A percentile compares a stretch with the other conserved stretches of the same genome.
These are phyloP conservation scores for Heterobasidion occidentale DNA, from an alignment of 1,284 basidiomycete species.

Conservation along the genomic window DNA sequence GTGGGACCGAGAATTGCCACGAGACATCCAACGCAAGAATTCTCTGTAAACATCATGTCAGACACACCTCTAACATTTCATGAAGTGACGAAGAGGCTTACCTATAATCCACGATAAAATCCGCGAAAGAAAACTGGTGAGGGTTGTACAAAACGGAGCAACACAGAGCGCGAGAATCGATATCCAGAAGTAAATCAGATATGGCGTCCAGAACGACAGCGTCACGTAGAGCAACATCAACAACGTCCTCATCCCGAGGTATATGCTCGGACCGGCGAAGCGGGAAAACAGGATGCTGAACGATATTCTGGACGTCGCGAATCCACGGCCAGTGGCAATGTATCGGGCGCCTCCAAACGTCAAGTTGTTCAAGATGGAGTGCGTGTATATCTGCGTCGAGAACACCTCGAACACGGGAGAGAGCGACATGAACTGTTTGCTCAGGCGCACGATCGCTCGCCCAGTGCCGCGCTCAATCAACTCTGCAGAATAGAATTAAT, in stretches of 20 bases:
- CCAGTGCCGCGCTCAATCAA: slow-evolving; percentile 88
- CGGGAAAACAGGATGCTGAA: slow-evolving; percentile 94
- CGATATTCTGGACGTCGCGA: slow-evolving; percentile 88
- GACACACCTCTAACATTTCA: background rate
- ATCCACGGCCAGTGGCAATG: slow-evolving; percentile 98
- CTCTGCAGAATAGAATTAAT: slow-evolving; percentile 42
- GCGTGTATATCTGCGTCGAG: slow-evolving; percentile 93
- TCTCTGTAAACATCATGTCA: slow-evolving; percentile 43
- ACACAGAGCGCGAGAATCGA: slow-evolving; percentile 83
- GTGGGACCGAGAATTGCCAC: slow-evolving; percentile 94
- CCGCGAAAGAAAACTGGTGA: slow-evolving; percentile 91
- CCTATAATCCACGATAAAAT: slow-evolving; percentile 96
- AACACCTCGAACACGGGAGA: slow-evolving; percentile 97
- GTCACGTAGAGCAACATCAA: slow-evolving; percentile 90
- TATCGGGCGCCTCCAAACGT: slow-evolving; percentile 95
- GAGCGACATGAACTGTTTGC: slow-evolving; percentile 87
- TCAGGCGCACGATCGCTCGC: slow-evolving; percentile 81
- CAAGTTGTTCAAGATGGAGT: slow-evolving; percentile 91
- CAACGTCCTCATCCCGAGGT: slow-evolving; percentile 87
- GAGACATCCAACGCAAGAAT: slow-evolving; percentile 95
- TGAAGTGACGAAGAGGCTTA: slow-evolving; percentile 21
- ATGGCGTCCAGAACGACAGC: slow-evolving; percentile 81
- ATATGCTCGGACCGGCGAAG: slow-evolving; percentile 94
- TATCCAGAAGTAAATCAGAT: slow-evolving; percentile 94
- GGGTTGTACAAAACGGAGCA: slow-evolving; percentile 95